Evolutionary conservation across 129 eudicot species (phyloP), one percentile per base, ranked within the genome.

Genomic region (Kitagawia praeruptora): DNA sequence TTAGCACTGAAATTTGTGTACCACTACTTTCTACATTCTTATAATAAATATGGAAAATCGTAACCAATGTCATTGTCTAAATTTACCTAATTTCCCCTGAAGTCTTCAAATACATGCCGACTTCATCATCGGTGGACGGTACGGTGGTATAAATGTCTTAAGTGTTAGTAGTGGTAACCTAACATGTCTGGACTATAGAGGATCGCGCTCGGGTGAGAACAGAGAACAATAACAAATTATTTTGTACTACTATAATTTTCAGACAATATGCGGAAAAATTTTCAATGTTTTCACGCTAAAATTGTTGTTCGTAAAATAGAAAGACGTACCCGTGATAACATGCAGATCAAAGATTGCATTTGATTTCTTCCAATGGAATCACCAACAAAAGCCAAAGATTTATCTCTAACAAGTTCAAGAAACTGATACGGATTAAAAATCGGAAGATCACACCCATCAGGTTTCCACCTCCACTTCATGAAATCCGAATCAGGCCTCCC

Each of bases 401-500:
- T 93, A 3, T 80, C 90, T 64, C 96, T 86, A 39, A 93, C 85
- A 73, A 90, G 83, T 75, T 88, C 96, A 85, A 93, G 80, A 56
- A 93, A 90, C 87, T 85, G 92, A 70, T 77, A 80, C 58, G 98
- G 98, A 82, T 90, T 84, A 45, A 93, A 90, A 2, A 83, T 16
- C 28, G 96, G 96, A 21, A 93, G 76, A 14, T 90, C 91, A 79
- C 98, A 93, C 31, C 87, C 93, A 77, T 93, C 93, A 54, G 98
- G 98, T 37, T 89, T 85, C 98, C 98, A 93, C 85, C 78, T 90
- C 98, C 98, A 93, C 76, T 90, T 90, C 92, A 90, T 81, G 88
- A 85, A 93, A 44, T 86, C 96, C 54, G 83, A 77, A 75, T 93
- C 98, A 58, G 96, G 96, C 70, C 96, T 79, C 0, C 98, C 98